phyloP scores from a whole-genome alignment of 2,329 filamentous ascomycete species.

The Tolypocladium guangdongense region DNA sequence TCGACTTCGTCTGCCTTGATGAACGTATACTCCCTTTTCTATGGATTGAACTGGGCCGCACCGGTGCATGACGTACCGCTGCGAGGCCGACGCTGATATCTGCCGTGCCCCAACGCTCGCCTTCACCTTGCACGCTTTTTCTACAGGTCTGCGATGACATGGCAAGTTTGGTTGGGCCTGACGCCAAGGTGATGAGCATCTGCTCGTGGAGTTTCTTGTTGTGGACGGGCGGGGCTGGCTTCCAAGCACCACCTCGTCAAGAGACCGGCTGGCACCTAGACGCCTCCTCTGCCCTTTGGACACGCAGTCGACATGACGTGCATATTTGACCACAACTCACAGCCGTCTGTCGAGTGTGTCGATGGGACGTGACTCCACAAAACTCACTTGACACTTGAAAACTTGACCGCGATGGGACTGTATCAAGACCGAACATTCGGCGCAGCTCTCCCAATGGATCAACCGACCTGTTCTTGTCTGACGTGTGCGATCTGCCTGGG shows the following conservation, averaged over 20 bases:
- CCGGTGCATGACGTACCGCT: background rate
- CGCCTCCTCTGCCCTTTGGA: background rate
- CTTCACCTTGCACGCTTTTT: background rate
- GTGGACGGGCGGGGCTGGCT: background rate
- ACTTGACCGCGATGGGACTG: background rate
- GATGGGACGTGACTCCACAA: background rate
- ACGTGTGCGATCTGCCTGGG: background rate
- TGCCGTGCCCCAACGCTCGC: background rate
- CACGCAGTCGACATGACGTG: background rate
- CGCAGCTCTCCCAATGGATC: background rate
- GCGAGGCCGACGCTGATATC: background rate
- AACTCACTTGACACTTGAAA: background rate
- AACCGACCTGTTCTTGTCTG: background rate
- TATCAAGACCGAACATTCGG: background rate
- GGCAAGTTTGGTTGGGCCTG: background rate
- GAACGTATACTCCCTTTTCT: slow-evolving; percentile 8
- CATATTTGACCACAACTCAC: background rate
- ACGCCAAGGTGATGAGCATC: background rate
- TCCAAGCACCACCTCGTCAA: background rate
- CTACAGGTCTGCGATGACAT: background rate
- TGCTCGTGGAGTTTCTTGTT: background rate
- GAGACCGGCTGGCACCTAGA: background rate
- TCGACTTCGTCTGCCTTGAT: slow-evolving; percentile 7
- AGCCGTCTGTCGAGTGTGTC: background rate
- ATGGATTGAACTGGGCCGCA: background rate